Percentiles rank a stretch among this genome's conserved stretches.
phyloP scores from a whole-genome alignment of 345 rosid genomes.

The Mallotus nudiflorus region DNA sequence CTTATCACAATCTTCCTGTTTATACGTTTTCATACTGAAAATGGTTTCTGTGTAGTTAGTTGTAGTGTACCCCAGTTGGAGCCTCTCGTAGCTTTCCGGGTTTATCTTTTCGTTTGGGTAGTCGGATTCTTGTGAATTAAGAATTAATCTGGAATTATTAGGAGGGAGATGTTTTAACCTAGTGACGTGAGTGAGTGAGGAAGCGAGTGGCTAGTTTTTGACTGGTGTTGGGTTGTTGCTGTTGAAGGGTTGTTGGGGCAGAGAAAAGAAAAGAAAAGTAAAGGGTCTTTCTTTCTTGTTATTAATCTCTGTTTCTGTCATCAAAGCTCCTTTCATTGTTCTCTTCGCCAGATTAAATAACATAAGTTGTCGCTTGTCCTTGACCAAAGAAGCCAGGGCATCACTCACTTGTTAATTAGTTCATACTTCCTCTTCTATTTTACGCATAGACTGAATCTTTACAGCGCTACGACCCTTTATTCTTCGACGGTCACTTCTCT shows the following conservation, averaged over 20 bases:
- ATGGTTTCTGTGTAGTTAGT: too few relatives aligned
- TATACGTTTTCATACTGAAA: too few relatives aligned
- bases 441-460: background rate
- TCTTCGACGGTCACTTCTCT: background rate
- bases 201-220: background rate
- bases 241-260: slow-evolving; percentile 31
- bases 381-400: background rate
- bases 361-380: background rate
- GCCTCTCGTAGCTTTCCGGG: background rate
- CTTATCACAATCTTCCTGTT: too few relatives aligned
- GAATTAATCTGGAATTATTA: too few relatives aligned
- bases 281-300: too few relatives aligned
- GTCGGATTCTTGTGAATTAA: too few relatives aligned
- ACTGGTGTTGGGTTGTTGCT: slow-evolving; percentile 6
- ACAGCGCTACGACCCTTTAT: slow-evolving; percentile 2
- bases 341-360: background rate
- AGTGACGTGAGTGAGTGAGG: slow-evolving; percentile 15
- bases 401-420: background rate
- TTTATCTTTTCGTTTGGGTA: background rate
- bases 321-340: slow-evolving; percentile 5
- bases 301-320: slow-evolving; percentile 6
- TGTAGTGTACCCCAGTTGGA: background rate
- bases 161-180: background rate
- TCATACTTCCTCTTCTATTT: background rate
- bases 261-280: background rate